These are phyloP conservation scores for Fusarium oligoseptatum DNA, from an alignment of 2,329 filamentous ascomycete species.

Conservation along the genomic window DNA sequence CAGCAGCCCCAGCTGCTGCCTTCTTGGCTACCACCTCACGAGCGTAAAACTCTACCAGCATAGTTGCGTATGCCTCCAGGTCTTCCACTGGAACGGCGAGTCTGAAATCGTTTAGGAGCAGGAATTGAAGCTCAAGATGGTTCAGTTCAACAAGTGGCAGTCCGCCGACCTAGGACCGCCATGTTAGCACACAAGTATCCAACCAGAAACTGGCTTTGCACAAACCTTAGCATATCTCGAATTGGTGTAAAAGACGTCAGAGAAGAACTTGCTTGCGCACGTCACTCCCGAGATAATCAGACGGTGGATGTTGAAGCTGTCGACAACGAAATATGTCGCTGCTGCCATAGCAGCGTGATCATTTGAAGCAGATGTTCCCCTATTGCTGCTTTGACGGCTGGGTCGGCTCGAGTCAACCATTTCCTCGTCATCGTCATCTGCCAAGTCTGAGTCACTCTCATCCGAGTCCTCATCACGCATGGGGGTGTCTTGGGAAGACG, in stretches of 20 bases:
- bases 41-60: slow-evolving; percentile 98
- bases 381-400: slow-evolving; percentile 40
- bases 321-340: slow-evolving; percentile 87
- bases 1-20: slow-evolving; percentile 27
- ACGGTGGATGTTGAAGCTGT: slow-evolving; percentile 98
- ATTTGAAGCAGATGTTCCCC: slow-evolving; percentile 35
- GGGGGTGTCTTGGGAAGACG: slow-evolving; percentile 45
- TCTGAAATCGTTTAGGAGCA: slow-evolving; percentile 95
- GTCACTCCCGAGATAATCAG: slow-evolving; percentile 97
- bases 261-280: slow-evolving; percentile 99
- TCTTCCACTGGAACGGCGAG: slow-evolving; percentile 94
- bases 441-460: slow-evolving; percentile 65
- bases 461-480: slow-evolving; percentile 53
- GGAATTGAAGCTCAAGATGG: slow-evolving; percentile 94
- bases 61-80: slow-evolving; percentile 95
- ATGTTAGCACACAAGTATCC: slow-evolving; percentile 22
- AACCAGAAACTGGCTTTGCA: slow-evolving; percentile 26
- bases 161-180: slow-evolving; percentile 82
- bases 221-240: slow-evolving; percentile 97
- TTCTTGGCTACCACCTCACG: slow-evolving; percentile 78
- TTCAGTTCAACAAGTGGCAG: slow-evolving; percentile 93
- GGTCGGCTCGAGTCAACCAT: slow-evolving; percentile 50
- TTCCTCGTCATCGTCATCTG: slow-evolving; percentile 59
- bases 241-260: slow-evolving; percentile 98
- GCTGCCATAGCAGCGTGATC: slow-evolving; percentile 45